These are phyloP conservation scores for Leucoagaricus sp. DNA, from an alignment of 1,284 basidiomycete genomes.

Conservation along the genomic window DNA sequence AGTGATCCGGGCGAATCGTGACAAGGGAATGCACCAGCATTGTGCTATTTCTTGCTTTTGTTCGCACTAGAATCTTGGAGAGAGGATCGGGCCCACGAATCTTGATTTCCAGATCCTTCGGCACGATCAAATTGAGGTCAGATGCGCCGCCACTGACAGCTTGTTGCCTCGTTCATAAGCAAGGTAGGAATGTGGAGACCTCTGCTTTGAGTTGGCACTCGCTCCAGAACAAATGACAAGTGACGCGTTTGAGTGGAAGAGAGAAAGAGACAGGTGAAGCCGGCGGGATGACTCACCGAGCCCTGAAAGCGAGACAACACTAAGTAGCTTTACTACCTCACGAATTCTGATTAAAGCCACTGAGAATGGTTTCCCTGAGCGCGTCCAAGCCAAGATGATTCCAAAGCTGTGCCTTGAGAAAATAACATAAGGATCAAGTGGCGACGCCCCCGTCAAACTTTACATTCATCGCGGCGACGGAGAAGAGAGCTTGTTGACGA, in stretches of 20 bases:
- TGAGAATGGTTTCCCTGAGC: too few species aligned
- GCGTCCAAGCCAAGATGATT: not conserved
- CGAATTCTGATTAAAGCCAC: too few species aligned
- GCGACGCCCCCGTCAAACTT: not conserved
- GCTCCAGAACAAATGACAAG: not conserved
- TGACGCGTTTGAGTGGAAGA: not conserved
- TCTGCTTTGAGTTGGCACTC: not conserved
- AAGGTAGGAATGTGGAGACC: not conserved
- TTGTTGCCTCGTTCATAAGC: not conserved
- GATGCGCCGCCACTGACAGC: slow-evolving; percentile 1
- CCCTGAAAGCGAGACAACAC: too few species aligned
- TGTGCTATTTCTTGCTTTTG: not conserved
- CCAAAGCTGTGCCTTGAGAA: not conserved
- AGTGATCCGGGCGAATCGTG: not conserved
- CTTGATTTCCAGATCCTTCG: not conserved
- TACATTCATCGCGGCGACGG: not conserved
- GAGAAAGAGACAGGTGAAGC: not conserved
- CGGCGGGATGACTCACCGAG: not conserved
- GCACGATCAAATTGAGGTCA: not conserved
- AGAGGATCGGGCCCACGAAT: not conserved
- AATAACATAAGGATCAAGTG: not conserved
- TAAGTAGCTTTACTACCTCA: too few species aligned
- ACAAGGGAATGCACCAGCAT: not conserved
- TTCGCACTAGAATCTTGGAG: not conserved
- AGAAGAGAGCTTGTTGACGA: not conserved